Base-by-base conservation (phyloP, 1,139 yeast species). In the Scheffersomyces insectosa region DNA sequence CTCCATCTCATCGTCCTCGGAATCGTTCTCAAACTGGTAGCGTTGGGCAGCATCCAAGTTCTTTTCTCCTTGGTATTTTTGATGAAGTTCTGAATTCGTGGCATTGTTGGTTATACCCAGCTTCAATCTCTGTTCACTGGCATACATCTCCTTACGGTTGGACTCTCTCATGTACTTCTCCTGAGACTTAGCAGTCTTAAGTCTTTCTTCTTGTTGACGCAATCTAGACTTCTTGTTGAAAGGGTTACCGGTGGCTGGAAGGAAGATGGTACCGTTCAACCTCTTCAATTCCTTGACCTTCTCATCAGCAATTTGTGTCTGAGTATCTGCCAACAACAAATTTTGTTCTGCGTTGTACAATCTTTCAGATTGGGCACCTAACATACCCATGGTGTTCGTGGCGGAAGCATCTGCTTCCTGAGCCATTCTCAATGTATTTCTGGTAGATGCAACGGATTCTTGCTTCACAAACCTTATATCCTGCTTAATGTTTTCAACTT, bases 401-500 rank as follows among this genome's bases (percentile, higher is more conserved):
- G 96, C 99, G 7, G 91, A 80, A 42, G 86, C 87, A 62, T 91
- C 97, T 0, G 98, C 97, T 55, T 89, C 95, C 51, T 86, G 86
- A 1, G 97, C 96, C 82, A 88, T 82, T 54, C 86, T 79, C 47
- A 93, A 70, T 0, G 97, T 90, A 55, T 90, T 90, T 56, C 96
- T 77, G 0, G 98, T 87, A 39, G 90, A 82, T 8, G 88, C 85
- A 13, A 90, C 82, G 1, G 97, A 85, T 56, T 89, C 95, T 56
- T 89, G 95, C 63, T 91, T 91, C 38, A 89, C 83, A 60, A 86
- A 90, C 47, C 89, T 75, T 49, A 88, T 86, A 55, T 91, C 91
- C 52, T 86, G 87, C 62, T 88, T 89, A 55, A 93, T 81, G 37
- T 84, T 89, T 58, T 89, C 96, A 14, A 91, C 90, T 51, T 90